Base-by-base conservation (phyloP, 768 basidiomycete species). In the Hysterangium stoloniferum region DNA sequence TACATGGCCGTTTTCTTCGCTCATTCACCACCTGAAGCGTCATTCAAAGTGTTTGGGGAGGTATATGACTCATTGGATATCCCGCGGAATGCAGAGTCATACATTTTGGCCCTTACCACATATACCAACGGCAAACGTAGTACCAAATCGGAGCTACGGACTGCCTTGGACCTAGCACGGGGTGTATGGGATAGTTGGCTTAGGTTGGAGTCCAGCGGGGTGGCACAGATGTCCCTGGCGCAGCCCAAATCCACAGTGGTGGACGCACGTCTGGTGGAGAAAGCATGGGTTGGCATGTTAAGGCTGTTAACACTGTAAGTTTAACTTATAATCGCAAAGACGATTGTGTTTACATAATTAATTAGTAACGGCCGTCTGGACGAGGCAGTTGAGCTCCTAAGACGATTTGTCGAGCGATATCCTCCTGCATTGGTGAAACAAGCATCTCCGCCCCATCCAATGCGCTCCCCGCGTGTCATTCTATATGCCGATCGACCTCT, bases 1-100 rank as follows among this genome's bases (percentile, higher is more conserved):
- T 97, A 89, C 61, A 68, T 96, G 44, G 79, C 85, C 11, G 84
- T 93, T 0, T 76, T 82, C 61, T 85, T 85, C 58, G 62, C 65
- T 2, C 83, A 85, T 56, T 65, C 72, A 4, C 60, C 66, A 0
- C 66, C 93, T 35, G 71, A 76, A 24, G 60, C 60, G 2, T 68
- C 77, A 2, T 66, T 67, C 25, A 69, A 71, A 6, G 62, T 73
- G 6, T 91, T 84, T 62, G 63, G 71, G 53, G 63, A 61, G 4
- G 53, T 83, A 2, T 86, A 76, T 53, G 62, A 67, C 17, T 61
- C 73, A 8, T 55, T 68, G 1, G 66, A 58, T 1, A 62, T 84
- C 1, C 49, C 52, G 38, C 69, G 72, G 37, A 81, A 79, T 50
- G 74, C 79, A 3, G 69, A 75, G 46, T 69, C 76, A 4, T 84